These are phyloP conservation scores for Neckera pumila DNA, from an alignment of 225 moss, liverwort and hornwort species.

Conservation along the genomic window DNA sequence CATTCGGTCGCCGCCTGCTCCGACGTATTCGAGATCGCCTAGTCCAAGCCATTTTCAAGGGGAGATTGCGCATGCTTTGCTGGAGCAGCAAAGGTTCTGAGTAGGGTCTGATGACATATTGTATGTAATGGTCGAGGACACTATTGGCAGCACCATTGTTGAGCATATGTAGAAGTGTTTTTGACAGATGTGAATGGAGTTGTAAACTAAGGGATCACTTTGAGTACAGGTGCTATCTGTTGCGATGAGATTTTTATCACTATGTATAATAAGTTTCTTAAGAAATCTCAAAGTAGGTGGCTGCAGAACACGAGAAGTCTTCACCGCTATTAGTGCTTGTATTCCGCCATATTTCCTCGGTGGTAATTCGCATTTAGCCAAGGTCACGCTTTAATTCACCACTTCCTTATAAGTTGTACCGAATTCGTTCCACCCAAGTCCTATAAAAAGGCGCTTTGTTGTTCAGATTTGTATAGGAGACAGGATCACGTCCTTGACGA, in stretches of 20 bases:
- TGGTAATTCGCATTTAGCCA: not conserved
- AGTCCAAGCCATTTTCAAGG: too few species aligned
- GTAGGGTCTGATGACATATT: too few species aligned
- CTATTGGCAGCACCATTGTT: too few species aligned
- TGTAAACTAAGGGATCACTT: not conserved
- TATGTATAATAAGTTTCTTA: not conserved
- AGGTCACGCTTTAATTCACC: not conserved
- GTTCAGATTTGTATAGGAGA: not conserved
- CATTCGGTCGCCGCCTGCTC: too few species aligned
- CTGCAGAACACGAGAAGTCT: not conserved
- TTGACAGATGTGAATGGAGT: not conserved
- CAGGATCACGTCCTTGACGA: not conserved
- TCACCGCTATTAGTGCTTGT: not conserved
- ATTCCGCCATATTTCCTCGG: not conserved
- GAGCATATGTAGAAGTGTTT: too few species aligned
- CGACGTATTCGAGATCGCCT: too few species aligned
- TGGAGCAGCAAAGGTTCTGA: too few species aligned
- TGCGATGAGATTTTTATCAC: not conserved
- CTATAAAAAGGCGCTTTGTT: not conserved
- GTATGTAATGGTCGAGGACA: too few species aligned
- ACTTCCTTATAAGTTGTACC: not conserved
- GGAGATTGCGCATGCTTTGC: too few species aligned
- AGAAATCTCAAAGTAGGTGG: not conserved
- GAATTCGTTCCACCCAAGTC: not conserved
- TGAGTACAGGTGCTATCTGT: not conserved